phyloP scores from a whole-genome alignment of 1,284 basidiomycete species.

The Apiotrichum gamsii region DNA sequence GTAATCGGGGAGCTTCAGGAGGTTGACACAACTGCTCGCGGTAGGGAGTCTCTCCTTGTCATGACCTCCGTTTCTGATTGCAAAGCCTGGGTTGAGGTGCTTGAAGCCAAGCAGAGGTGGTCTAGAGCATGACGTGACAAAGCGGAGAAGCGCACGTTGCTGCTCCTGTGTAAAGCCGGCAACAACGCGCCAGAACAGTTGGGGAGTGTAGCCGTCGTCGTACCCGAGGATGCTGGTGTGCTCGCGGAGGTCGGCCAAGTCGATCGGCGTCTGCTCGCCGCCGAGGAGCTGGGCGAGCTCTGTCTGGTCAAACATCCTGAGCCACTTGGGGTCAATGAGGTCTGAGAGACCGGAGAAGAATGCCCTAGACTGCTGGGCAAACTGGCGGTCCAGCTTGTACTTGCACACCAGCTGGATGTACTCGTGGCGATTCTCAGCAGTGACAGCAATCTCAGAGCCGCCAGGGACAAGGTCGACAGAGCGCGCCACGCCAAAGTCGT shows the following conservation, averaged over 20 bases:
- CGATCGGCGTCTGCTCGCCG: constrained; percentile 73
- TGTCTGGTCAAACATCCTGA: constrained; percentile 91
- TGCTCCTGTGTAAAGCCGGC: constrained; percentile 56
- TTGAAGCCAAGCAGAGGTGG: constrained; percentile 84
- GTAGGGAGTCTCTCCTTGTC: constrained; percentile 68
- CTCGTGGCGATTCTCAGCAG: constrained; percentile 78
- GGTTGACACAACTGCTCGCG: constrained; percentile 65
- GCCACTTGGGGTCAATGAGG: constrained; percentile 83
- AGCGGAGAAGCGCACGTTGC: constrained; percentile 66
- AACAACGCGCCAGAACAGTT: constrained; percentile 64
- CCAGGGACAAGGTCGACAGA: constrained; percentile 74
- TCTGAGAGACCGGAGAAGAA: constrained; percentile 66
- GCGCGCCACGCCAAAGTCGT: constrained; percentile 81
- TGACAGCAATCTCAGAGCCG: constrained; percentile 80
- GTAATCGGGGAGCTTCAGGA: constrained; percentile 55
- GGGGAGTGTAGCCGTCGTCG: constrained; percentile 64
- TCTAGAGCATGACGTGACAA: constrained; percentile 84
- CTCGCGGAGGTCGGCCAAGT: constrained; percentile 67
- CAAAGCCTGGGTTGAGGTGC: constrained; percentile 76
- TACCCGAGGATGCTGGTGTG: constrained; percentile 74
- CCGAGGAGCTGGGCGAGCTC: constrained; percentile 81
- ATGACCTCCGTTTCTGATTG: constrained; percentile 67
- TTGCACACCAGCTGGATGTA: constrained; percentile 89
- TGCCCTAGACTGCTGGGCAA: constrained; percentile 72
- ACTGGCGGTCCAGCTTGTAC: constrained; percentile 83